Evolutionary conservation across 2,329 filamentous ascomycete genomes (phyloP).

Genomic region (Alternaria hordeiaustralica): DNA sequence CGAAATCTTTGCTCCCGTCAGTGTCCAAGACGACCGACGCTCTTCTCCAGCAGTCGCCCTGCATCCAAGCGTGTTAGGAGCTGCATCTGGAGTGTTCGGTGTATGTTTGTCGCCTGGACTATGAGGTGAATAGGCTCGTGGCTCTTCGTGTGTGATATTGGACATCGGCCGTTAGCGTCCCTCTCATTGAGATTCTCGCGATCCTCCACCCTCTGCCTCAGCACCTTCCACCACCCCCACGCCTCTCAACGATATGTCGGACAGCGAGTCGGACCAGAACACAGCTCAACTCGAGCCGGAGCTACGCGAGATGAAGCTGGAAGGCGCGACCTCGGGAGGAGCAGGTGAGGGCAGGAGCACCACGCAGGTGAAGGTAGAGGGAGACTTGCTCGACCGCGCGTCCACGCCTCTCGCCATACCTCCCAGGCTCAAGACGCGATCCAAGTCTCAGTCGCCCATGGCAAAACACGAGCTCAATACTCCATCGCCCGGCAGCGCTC

Average conservation of each 20-base stretch:
- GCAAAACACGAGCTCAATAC: conserved; percentile 37
- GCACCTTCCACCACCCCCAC: conserved; percentile 21
- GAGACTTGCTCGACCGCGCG: conserved; percentile 25
- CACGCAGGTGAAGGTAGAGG: conserved; percentile 38
- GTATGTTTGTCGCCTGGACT: conserved; percentile 20
- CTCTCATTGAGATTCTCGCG: conserved; percentile 14
- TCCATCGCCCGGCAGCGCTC: conserved; percentile 49
- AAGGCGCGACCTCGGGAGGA: conserved; percentile 36
- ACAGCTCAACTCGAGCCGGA: conserved; percentile 51
- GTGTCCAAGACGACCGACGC: conserved; percentile 1
- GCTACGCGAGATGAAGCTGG: conserved; percentile 55
- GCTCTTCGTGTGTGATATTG: conserved; percentile 28
- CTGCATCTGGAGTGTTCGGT: background rate
- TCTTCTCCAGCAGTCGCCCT: conserved; percentile 1
- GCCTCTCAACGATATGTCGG: conserved; percentile 46
- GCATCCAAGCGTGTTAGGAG: background rate
- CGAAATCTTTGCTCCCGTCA: conserved; percentile 19
- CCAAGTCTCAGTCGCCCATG: conserved; percentile 42
- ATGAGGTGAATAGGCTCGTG: conserved; percentile 34
- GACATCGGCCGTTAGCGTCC: conserved; percentile 24
- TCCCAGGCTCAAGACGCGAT: conserved; percentile 35
- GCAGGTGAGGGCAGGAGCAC: conserved; percentile 24
- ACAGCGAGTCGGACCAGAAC: conserved; percentile 43
- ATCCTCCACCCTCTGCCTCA: conserved; percentile 9
- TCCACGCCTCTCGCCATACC: conserved; percentile 38